Conservation (phyloP, 306 rosid genomes). For the Medicago lupulina region DNA sequence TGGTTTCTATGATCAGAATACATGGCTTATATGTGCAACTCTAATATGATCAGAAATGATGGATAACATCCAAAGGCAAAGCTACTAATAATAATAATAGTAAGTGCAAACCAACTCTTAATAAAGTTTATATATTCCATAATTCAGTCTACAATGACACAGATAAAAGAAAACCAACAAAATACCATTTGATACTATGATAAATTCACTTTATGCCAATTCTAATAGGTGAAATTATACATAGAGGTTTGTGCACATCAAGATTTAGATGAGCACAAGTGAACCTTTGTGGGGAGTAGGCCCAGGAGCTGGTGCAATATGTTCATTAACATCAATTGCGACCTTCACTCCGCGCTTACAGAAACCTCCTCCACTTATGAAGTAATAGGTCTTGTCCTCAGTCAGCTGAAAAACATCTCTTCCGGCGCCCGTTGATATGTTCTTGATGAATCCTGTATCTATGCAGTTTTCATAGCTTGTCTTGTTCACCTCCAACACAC, state of each 20-base stretch:
- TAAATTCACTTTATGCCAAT: neutral
- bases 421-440: constrained; percentile 68
- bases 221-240: constrained; percentile 11
- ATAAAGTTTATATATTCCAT: neutral
- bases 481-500: constrained; percentile 72
- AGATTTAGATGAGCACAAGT: constrained; percentile 19
- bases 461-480: constrained; percentile 60
- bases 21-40: no score
- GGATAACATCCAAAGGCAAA: no score
- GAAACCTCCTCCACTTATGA: constrained; percentile 59
- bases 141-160: neutral
- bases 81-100: no score
- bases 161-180: neutral
- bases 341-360: constrained; percentile 65
- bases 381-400: constrained; percentile 57
- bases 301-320: constrained; percentile 22
- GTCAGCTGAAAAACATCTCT: constrained; percentile 61
- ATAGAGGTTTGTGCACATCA: constrained; percentile 8
- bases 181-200: neutral
- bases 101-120: neutral
- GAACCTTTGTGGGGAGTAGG: constrained; percentile 30
- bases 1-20: no score
- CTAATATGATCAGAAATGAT: neutral
- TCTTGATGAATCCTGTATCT: constrained; percentile 54
- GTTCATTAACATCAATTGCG: constrained; percentile 44